These are phyloP conservation scores for Casaregolazyma lundiana DNA, from an alignment of 1,139 yeast species.

Conservation along the genomic window DNA sequence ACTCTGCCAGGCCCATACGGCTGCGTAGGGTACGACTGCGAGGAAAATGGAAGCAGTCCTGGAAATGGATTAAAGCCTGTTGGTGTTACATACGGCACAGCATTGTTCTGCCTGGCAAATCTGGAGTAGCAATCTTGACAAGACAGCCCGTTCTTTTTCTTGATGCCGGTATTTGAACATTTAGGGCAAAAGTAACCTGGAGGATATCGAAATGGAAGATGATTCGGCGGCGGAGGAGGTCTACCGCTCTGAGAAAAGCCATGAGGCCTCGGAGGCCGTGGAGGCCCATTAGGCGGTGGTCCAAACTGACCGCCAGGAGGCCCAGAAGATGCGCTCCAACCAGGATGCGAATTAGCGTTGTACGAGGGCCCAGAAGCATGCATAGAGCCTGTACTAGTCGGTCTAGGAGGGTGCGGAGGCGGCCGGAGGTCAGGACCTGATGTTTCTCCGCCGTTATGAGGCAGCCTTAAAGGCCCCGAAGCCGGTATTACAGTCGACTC, in stretches of 20 bases:
- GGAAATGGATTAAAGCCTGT: constrained; percentile 13
- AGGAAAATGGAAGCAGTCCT: constrained; percentile 3
- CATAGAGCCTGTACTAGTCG: background rate
- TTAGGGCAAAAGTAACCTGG: constrained; percentile 55
- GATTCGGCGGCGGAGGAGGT: constrained; percentile 17
- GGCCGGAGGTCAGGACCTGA: constrained; percentile 7
- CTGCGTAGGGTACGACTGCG: background rate
- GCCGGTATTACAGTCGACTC: constrained; percentile 17
- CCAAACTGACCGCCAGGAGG: constrained; percentile 11
- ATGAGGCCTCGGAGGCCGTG: constrained; percentile 13
- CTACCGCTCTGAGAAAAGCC: constrained; percentile 13
- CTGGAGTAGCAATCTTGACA: constrained; percentile 71
- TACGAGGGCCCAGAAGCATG: constrained; percentile 1
- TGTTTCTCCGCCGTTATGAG: constrained; percentile 8
- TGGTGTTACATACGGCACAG: constrained; percentile 14
- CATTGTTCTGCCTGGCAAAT: constrained; percentile 43
- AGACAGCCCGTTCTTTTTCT: constrained; percentile 56
- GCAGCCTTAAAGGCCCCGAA: constrained; percentile 12
- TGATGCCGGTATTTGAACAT: constrained; percentile 73
- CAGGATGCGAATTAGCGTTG: background rate
- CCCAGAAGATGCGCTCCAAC: constrained; percentile 2
- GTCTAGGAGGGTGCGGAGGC: constrained; percentile 7
- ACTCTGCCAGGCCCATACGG: constrained; percentile 30
- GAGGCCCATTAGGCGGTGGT: constrained; percentile 9
- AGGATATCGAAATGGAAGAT: constrained; percentile 69